Conservation (phyloP, 176 grass and related monocot species). For the Guadua angustifolia region DNA sequence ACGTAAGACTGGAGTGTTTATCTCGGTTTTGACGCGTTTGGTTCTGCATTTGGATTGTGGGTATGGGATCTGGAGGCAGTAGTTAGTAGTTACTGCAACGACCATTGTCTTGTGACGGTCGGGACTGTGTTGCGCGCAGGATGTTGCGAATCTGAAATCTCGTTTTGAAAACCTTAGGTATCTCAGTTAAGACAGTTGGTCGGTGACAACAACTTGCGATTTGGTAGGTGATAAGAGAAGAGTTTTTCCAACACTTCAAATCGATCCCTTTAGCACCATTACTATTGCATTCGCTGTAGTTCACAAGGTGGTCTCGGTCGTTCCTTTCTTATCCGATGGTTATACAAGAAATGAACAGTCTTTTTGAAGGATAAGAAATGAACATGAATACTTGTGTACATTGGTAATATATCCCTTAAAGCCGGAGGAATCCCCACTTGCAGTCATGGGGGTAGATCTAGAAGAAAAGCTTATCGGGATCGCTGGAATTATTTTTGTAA, state of each 20-base stretch:
- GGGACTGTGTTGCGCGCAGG: too few relatives aligned
- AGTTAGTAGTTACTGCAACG: neutral
- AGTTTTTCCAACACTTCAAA: neutral
- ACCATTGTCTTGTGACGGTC: neutral
- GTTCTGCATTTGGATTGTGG: neutral
- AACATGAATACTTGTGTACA: neutral
- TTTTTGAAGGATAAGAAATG: neutral
- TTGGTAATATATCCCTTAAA: neutral
- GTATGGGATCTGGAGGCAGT: neutral
- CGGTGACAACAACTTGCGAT: neutral
- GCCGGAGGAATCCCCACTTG: too few relatives aligned
- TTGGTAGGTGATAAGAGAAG: neutral
- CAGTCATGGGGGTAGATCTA: too few relatives aligned
- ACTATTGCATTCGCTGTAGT: neutral
- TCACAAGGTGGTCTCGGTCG: neutral
- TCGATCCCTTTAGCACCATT: neutral
- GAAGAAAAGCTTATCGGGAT: too few relatives aligned
- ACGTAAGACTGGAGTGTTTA: too few relatives aligned
- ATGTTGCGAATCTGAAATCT: neutral
- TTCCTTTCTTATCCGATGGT: too few relatives aligned
- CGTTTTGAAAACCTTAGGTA: neutral
- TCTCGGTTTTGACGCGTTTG: neutral
- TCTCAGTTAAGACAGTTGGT: neutral
- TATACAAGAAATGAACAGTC: too few relatives aligned
- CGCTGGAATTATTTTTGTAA: too few relatives aligned